Percentiles rank a stretch among this genome's conserved stretches.
phyloP scores from a whole-genome alignment of 164 flowering plant genomes.

The Stephania yunnanensis region DNA sequence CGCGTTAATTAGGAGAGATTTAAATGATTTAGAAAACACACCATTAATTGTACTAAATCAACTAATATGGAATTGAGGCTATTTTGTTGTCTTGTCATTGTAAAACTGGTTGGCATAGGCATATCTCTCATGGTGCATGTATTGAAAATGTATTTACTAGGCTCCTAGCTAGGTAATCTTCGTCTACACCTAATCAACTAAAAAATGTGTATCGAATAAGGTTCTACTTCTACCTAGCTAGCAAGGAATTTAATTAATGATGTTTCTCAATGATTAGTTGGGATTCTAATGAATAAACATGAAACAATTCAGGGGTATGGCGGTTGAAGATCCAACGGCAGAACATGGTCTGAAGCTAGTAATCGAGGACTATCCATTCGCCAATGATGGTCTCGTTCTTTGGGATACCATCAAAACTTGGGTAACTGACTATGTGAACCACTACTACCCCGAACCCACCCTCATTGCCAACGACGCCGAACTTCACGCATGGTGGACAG shows the following conservation, averaged over 20 bases:
- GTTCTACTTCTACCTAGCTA: background rate
- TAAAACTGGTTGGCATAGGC: too few species aligned
- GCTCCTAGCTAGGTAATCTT: too few species aligned
- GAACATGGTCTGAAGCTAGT: constrained; percentile 60
- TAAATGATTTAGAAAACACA: too few species aligned
- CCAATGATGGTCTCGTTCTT: constrained; percentile 59
- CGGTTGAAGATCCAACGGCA: constrained; percentile 41
- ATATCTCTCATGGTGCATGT: too few species aligned
- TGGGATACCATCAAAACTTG: constrained; percentile 73
- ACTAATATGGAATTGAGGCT: too few species aligned
- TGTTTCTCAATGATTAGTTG: background rate
- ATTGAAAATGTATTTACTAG: too few species aligned
- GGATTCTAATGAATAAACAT: background rate
- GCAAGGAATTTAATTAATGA: background rate
- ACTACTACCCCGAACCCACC: constrained; percentile 52
- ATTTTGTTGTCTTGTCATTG: too few species aligned
- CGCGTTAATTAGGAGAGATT: too few species aligned
- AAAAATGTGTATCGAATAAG: background rate
- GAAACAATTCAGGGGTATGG: constrained; percentile 53
- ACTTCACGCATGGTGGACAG: constrained; percentile 80
- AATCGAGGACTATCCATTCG: constrained; percentile 80
- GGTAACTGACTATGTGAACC: constrained; percentile 64
- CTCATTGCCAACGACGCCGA: constrained; percentile 46
- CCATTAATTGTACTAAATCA: too few species aligned
- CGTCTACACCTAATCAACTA: too few species aligned